Conservation (phyloP, 73 alveolate genomes). For the Tetrahymena borealis region DNA sequence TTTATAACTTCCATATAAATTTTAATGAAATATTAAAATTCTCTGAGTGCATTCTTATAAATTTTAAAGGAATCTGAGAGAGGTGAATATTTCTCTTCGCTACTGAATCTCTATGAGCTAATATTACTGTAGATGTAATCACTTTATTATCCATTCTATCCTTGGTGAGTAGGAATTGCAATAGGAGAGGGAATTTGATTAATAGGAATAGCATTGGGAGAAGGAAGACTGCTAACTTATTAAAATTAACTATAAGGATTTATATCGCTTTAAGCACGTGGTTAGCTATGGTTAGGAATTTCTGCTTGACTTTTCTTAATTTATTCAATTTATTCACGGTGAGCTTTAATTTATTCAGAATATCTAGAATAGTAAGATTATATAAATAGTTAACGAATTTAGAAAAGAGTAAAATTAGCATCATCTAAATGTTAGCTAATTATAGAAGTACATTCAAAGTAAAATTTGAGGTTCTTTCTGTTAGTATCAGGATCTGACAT, state of each 20-base stretch:
- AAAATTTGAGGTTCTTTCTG: not conserved
- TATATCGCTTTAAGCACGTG: not conserved
- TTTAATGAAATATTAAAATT: not conserved
- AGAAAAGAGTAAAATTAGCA: not conserved
- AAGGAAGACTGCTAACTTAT: not conserved
- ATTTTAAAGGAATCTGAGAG: not conserved
- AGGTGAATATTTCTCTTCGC: not conserved
- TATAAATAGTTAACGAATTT: not conserved
- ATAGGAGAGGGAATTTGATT: not conserved
- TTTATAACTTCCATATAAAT: not conserved
- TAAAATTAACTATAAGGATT: not conserved
- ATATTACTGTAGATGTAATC: not conserved
- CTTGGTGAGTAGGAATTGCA: not conserved
- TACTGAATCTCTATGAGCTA: not conserved
- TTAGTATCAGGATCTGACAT: not conserved
- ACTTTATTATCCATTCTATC: not conserved
- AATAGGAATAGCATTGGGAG: not conserved
- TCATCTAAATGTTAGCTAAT: not conserved
- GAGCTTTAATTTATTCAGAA: not conserved
- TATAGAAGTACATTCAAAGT: not conserved
- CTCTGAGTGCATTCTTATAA: not conserved
- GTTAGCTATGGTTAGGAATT: not conserved
- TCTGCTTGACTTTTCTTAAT: not conserved
- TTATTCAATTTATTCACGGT: not conserved
- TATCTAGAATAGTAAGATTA: not conserved